Evolutionary conservation across 2,329 filamentous ascomycete species (phyloP).

Genomic region (Phaeosphaeriaceae sp.): DNA sequence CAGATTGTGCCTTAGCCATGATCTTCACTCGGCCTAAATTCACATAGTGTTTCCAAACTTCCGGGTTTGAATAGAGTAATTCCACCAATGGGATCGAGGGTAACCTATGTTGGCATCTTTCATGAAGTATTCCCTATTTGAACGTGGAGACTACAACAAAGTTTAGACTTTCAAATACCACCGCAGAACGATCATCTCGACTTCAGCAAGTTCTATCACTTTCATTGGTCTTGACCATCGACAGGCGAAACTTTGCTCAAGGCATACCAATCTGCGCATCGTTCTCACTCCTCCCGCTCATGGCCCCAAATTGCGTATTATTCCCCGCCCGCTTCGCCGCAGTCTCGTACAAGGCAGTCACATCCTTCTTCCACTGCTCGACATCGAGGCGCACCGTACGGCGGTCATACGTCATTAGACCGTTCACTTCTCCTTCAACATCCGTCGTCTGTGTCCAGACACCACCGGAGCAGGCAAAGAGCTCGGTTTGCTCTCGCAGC

Average conservation of each 20-base stretch:
- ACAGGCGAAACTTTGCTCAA: no score
- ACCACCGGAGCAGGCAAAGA: slow-evolving; percentile 69
- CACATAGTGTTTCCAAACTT: not conserved
- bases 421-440: slow-evolving; percentile 77
- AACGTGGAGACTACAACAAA: no score
- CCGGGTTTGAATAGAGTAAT: no score
- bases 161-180: no score
- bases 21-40: not conserved
- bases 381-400: slow-evolving; percentile 64
- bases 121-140: no score
- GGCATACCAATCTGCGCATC: slow-evolving; percentile 9
- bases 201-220: no score
- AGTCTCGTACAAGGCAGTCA: slow-evolving; percentile 66
- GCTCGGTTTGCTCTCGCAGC: slow-evolving; percentile 57
- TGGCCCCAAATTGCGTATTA: slow-evolving; percentile 1
- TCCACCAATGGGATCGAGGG: slow-evolving; percentile 13
- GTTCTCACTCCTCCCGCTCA: not conserved
- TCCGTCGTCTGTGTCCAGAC: slow-evolving; percentile 79
- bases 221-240: no score
- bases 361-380: slow-evolving; percentile 67
- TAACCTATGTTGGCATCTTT: no score
- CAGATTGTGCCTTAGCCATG: not conserved
- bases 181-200: no score
- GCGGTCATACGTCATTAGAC: slow-evolving; percentile 73
- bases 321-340: slow-evolving; percentile 19